Percentiles rank a stretch among this genome's conserved stretches.
Evolutionary conservation across 331 rosid genomes (phyloP).

Genomic region (Ulmus americana): DNA sequence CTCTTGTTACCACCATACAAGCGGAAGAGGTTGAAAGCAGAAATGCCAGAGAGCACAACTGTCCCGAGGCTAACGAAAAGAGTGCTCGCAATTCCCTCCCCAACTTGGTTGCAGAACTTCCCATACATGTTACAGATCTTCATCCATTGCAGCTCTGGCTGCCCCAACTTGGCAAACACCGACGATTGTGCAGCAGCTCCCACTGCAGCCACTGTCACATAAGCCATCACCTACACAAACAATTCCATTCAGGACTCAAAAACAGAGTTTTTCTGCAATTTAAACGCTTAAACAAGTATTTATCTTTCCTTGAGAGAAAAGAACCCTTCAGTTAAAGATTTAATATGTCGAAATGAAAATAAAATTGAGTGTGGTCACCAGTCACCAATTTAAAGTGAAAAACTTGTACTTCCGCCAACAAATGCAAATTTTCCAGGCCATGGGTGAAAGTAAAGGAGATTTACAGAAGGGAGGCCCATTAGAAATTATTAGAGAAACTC

Average conservation of each 20-base stretch:
- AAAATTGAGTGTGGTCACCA: too few species aligned
- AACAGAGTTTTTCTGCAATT: too few species aligned
- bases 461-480: background rate
- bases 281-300: too few species aligned
- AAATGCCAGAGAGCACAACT: slow-evolving; percentile 62
- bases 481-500: background rate
- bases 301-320: too few species aligned
- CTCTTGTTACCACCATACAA: slow-evolving; percentile 52
- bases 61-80: slow-evolving; percentile 46
- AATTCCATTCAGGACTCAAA: background rate
- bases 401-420: too few species aligned
- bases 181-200: slow-evolving; percentile 63
- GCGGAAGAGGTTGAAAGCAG: slow-evolving; percentile 80
- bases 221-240: slow-evolving; percentile 62
- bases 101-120: slow-evolving; percentile 79
- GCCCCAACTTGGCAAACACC: slow-evolving; percentile 62
- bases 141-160: slow-evolving; percentile 81
- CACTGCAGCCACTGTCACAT: slow-evolving; percentile 55
- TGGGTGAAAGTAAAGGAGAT: too few species aligned
- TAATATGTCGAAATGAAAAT: too few species aligned
- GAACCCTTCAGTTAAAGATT: too few species aligned
- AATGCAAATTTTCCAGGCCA: too few species aligned
- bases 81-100: slow-evolving; percentile 71
- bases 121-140: slow-evolving; percentile 61
- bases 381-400: too few species aligned